Base-by-base conservation (phyloP, 2,329 filamentous ascomycete species). In the Mollisiaceae sp. region DNA sequence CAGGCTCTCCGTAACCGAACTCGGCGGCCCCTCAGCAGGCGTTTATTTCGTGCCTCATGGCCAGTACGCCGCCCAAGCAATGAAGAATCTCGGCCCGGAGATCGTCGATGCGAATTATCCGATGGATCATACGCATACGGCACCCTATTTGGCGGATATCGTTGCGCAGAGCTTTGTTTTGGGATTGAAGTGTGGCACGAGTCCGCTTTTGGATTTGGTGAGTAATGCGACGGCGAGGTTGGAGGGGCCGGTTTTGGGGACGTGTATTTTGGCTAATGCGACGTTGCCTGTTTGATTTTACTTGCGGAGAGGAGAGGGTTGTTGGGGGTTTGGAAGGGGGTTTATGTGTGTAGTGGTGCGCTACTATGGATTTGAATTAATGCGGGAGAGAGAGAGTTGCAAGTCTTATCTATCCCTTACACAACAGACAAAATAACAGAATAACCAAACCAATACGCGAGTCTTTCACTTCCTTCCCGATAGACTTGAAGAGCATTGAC, bases 91-190 rank as follows among this genome's bases (percentile, higher is more conserved):
- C 65, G 83, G 86, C 1, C 77, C 76, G 63, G 69, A 72, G 4
- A 78, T 76, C 20, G 82, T 85, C 14, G 80, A 86, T 74, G 72
- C 76, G 1, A 79, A 82, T 64, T 89, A 81, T 68, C 83, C 85
- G 0, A 77, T 79, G 32, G 85, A 88, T 71, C 85, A 89, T 73
- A 88, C 85, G 5, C 87, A 89, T 74, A 88, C 86, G 9, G 84
- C 79, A 70, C 78, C 83, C 0, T 77, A 75, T 8, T 85, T 85
- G 0, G 86, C 86, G 0, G 79, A 83, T 69, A 73, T 83, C 14
- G 82, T 86, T 14, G 81, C 83, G 0, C 78, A 83, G 71, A 82
- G 85, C 1, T 89, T 89, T 72, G 68, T 70, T 8, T 39, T 71
- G 27, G 69, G 67, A 2, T 24, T 71, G 50, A 71, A 71, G 54